Conservation (phyloP, 164 flowering plant genomes). For the Kalanchoe fedtschenkoi region DNA sequence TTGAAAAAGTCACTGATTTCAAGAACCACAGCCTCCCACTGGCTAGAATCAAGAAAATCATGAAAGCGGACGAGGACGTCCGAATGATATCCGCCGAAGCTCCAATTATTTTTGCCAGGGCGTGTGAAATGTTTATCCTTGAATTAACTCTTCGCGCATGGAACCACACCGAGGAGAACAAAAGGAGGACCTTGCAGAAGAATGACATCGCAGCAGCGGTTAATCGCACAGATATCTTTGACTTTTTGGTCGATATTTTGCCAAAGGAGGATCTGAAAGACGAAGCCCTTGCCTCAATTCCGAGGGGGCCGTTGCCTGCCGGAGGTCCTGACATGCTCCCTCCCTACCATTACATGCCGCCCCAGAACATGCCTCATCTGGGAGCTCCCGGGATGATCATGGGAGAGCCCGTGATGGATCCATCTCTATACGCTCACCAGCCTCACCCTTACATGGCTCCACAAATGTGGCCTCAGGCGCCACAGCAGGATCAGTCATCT, state of each 20-base stretch:
- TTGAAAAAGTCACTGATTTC: conserved; percentile 9
- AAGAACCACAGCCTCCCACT: conserved; percentile 10
- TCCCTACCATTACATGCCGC: conserved; percentile 11
- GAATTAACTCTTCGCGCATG: conserved; percentile 9
- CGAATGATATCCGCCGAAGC: conserved; percentile 14
- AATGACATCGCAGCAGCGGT: conserved; percentile 12
- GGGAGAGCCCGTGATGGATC: conserved; percentile 9
- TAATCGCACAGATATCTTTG: conserved; percentile 8
- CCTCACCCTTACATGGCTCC: conserved; percentile 10
- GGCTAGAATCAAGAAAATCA: conserved; percentile 9
- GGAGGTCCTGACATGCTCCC: conserved; percentile 2
- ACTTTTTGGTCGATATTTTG: conserved; percentile 10
- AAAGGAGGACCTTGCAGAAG: conserved; percentile 10
- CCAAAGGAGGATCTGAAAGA: conserved; percentile 8
- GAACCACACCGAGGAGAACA: conserved; percentile 13
- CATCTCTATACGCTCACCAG: conserved; percentile 10
- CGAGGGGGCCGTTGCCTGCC: conserved; percentile 4
- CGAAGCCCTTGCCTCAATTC: conserved; percentile 1
- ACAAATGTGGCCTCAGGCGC: conserved; percentile 9
- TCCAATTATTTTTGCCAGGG: conserved; percentile 13
- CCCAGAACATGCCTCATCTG: conserved; percentile 6
- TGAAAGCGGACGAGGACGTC: conserved; percentile 13
- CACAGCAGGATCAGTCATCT: conserved; percentile 7
- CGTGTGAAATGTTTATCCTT: conserved; percentile 13
- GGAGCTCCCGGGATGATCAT: conserved; percentile 11